phyloP scores from a whole-genome alignment of 768 basidiomycete species.

The Suillus luteus region DNA sequence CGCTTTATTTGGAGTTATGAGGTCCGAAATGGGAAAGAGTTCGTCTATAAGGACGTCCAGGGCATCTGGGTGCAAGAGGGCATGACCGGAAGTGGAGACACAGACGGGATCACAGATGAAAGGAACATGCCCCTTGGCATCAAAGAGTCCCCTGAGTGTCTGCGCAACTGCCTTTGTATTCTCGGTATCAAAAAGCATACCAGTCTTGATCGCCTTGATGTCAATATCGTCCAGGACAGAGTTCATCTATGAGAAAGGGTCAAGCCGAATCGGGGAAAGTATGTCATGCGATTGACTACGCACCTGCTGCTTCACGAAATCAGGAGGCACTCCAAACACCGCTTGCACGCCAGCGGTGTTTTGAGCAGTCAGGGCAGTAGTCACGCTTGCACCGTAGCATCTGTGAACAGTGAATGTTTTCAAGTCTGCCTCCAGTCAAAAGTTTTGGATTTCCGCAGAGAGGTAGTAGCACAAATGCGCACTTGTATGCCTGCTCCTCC shows the following conservation, averaged over 20 bases:
- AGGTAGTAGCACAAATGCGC: conserved; percentile 16
- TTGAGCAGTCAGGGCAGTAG: conserved; percentile 89
- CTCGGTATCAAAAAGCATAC: conserved; percentile 76
- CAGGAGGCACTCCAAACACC: conserved; percentile 65
- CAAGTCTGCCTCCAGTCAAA: conserved; percentile 67
- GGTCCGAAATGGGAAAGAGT: conserved; percentile 68
- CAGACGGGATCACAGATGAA: conserved; percentile 89
- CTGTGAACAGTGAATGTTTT: conserved; percentile 79
- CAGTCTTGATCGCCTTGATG: conserved; percentile 79
- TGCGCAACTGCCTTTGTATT: conserved; percentile 53
- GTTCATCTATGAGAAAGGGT: conserved; percentile 48
- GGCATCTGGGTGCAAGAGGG: conserved; percentile 68
- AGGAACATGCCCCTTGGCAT: conserved; percentile 39
- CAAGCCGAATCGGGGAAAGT: not conserved
- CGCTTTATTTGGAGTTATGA: conserved; percentile 84
- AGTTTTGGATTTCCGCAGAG: not conserved
- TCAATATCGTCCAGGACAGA: conserved; percentile 74
- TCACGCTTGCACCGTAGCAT: conserved; percentile 78
- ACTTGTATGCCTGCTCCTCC: conserved; percentile 93
- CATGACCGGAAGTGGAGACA: conserved; percentile 88
- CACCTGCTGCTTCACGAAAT: conserved; percentile 78
- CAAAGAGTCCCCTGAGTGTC: conserved; percentile 48
- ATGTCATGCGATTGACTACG: conserved; percentile 19
- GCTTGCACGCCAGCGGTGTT: conserved; percentile 85
- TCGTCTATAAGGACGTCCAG: conserved; percentile 56